A percentile compares a stretch with the other conserved stretches of the same genome.
These are phyloP conservation scores for Suillus ampliporus DNA, from an alignment of 768 basidiomycete genomes.

Conservation along the genomic window DNA sequence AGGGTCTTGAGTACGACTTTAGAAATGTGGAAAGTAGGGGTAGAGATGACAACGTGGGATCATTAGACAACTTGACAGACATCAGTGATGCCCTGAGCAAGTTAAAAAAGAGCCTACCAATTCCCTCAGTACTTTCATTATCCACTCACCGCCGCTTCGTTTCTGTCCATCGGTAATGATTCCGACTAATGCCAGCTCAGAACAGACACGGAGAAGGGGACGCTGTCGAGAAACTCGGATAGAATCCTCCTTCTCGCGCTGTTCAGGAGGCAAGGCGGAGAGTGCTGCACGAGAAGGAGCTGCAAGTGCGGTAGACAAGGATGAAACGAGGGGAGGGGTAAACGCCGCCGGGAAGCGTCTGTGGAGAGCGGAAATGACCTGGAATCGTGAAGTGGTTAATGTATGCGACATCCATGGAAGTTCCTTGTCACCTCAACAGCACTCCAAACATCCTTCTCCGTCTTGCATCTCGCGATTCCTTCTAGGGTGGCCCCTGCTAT, in stretches of 20 bases:
- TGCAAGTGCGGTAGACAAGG: constrained; percentile 61
- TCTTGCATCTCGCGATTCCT: constrained; percentile 86
- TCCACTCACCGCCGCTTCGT: constrained; percentile 82
- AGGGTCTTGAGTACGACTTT: constrained; percentile 89
- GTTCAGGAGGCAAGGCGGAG: constrained; percentile 67
- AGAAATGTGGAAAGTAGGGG: constrained; percentile 92
- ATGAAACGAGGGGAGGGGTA: constrained; percentile 69
- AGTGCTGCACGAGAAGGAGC: constrained; percentile 64
- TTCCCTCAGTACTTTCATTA: constrained; percentile 87
- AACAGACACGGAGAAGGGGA: constrained; percentile 83
- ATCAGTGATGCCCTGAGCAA: constrained; percentile 20
- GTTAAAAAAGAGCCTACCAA: constrained; percentile 58
- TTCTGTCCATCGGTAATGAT: constrained; percentile 75
- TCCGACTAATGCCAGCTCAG: constrained; percentile 89
- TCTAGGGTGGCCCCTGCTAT: constrained; percentile 87
- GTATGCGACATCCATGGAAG: not conserved
- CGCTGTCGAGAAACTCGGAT: constrained; percentile 81
- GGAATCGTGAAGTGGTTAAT: constrained; percentile 12
- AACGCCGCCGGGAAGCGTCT: constrained; percentile 84
- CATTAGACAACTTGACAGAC: constrained; percentile 75
- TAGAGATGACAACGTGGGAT: constrained; percentile 84
- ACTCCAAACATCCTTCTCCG: constrained; percentile 89
- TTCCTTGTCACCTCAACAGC: constrained; percentile 79
- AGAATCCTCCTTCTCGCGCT: constrained; percentile 91
- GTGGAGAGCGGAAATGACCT: constrained; percentile 91